Base-by-base conservation (phyloP, 495 filamentous ascomycete genomes). In the Wilcoxina mikolae region DNA sequence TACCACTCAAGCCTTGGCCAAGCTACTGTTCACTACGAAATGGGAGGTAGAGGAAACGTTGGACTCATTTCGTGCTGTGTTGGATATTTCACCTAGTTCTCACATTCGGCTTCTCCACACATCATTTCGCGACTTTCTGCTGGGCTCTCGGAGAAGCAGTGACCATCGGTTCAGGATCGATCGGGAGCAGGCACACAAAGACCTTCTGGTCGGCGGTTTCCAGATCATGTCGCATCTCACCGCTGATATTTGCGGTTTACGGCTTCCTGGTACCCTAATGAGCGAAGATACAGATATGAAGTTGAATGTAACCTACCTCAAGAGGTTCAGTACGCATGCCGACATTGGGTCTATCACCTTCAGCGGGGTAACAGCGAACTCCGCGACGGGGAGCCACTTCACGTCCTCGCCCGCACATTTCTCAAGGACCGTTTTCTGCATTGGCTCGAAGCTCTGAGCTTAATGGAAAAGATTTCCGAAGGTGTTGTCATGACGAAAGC, bases 281-380 rank as follows among this genome's bases (percentile, higher is more conserved):
- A 51, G 0, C 0, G 56, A 68, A 1, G 62, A 72, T 23, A 45
- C 61, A 52, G 1, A 4, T 24, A 23, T n/a, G 18, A 9, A 44
- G 41, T 44, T 5, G 7, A 48, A 18, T 5, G 20, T n/a, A 9
- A n/a, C 20, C 20, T 49, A 65, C 43, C 43, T 49, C 12, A 26
- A 52, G 17, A 67, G 42, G 25, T 71, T 11, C 59, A 64, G 55
- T 72, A 76, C 53, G 59, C 69, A 27, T 76, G 72, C 61, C 65
- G 60, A 18, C 72, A 72, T 55, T 78, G 70, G 75, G 62, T 71
- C 39, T 27, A 69, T 53, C 73, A 79, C 65, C 23, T 74, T 25
- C 39, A 68, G 44, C 4, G 46, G 18, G 18, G 12, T 25, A 28
- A 29, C 22, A 12, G 4, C 46, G 12, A 49, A 11, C 17, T 25